A percentile compares a stretch with the other conserved stretches of the same genome.
phyloP scores from a whole-genome alignment of 176 grass and related monocot genomes.

The Ananas comosus region DNA sequence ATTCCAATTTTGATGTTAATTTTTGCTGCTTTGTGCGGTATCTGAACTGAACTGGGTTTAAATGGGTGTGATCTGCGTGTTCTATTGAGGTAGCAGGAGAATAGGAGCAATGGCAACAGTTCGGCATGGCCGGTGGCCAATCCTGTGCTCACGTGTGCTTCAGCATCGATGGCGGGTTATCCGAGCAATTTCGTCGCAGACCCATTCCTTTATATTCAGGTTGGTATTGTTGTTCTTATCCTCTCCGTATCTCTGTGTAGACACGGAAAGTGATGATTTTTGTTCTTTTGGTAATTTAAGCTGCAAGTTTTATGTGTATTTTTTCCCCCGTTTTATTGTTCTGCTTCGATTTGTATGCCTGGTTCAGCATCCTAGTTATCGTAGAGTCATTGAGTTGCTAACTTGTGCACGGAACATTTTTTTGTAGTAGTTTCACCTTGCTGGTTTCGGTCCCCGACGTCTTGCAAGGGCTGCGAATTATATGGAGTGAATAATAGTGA shows the following conservation, averaged over 20 bases:
- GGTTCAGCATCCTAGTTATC: too few relatives aligned
- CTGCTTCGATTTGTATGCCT: too few relatives aligned
- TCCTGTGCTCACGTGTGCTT: constrained; percentile 79
- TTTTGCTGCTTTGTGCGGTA: not conserved
- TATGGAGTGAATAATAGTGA: too few relatives aligned
- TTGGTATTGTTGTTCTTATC: constrained; percentile 21
- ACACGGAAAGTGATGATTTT: not conserved
- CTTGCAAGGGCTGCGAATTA: too few relatives aligned
- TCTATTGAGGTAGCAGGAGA: constrained; percentile 44
- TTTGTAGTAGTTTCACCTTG: too few relatives aligned
- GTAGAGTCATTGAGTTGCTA: too few relatives aligned
- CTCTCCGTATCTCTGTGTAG: not conserved
- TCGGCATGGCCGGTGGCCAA: constrained; percentile 98
- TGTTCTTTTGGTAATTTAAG: not conserved
- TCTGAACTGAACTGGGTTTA: not conserved
- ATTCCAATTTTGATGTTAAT: not conserved
- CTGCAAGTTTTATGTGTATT: not conserved
- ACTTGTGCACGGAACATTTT: too few relatives aligned
- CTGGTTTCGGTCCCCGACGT: too few relatives aligned
- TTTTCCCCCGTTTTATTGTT: too few relatives aligned
- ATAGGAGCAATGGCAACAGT: constrained; percentile 59
- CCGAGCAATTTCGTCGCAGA: constrained; percentile 95
- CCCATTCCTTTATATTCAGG: constrained; percentile 83
- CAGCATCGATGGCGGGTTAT: constrained; percentile 47
- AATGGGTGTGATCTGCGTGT: constrained; percentile 3